Base-by-base conservation (phyloP, 768 basidiomycete genomes). In the Tulasnella sp. region DNA sequence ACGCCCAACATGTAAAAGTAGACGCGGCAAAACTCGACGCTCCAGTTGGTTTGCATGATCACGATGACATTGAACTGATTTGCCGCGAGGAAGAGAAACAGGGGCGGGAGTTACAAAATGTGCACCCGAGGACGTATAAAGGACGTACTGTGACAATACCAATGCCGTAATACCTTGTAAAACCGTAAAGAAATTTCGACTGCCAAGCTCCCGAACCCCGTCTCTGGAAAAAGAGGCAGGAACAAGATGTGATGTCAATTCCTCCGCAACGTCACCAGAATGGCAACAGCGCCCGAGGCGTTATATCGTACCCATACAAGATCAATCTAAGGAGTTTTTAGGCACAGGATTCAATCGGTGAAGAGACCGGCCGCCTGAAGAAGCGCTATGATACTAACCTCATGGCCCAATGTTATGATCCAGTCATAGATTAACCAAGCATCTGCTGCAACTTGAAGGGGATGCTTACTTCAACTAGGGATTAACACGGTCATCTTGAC, bases 101-200 rank as follows among this genome's bases (percentile, higher is more conserved):
- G 21, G 21, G 8, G 16, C 42, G 9, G 10, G 1, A 14, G 42
- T 42, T 42, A 42, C 42, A 42, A 42, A 42, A 9, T n/a, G 16
- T 42, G n/a, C 58, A 62, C 3, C 31, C 21, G 3, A 14, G 58
- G 7, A 10, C 14, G 27, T n/a, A 27, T 27, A 2, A 62, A 5
- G 31, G 27, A 62, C 58, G 58, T 31, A 62, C 58, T n/a, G 76
- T 77, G 40, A 77, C 27, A 21, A 77, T 36, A 7, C 10, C 52
- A 36, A 77, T n/a, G 6, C 76, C 76, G 34, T 77, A 62, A 48
- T 77, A 77, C 14, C 76, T 56, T 10, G 38, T 77, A 44, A 77
- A 77, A 0, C 21, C 34, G 36, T 56, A 77, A 14, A 77, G 76
- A 9, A 62, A n/a, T 21, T 71, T 77, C 7, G 76, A 77, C 36